Conservation (phyloP, 1,284 basidiomycete species). For the Coniferiporia sulphurascens region DNA sequence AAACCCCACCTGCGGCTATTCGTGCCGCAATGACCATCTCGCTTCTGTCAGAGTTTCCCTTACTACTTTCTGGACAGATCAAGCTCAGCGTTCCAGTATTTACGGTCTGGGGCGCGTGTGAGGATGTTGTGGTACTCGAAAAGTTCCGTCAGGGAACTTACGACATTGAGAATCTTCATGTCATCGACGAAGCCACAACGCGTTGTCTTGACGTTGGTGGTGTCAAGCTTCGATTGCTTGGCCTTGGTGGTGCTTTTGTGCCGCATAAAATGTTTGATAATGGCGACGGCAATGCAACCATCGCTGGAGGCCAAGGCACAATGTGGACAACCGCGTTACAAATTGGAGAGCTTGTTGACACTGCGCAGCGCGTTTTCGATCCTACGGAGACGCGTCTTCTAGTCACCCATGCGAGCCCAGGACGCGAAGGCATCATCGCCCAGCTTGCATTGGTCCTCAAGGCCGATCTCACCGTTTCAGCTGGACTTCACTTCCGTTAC, state of each 20-base stretch:
- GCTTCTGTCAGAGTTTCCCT: slow-evolving; percentile 90
- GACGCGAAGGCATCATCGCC: slow-evolving; percentile 88
- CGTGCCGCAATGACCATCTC: slow-evolving; percentile 64
- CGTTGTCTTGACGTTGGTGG: slow-evolving; percentile 89
- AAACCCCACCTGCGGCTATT: slow-evolving; percentile 56
- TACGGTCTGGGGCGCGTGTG: slow-evolving; percentile 97
- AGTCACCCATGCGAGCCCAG: slow-evolving; percentile 89
- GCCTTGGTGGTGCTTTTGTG: slow-evolving; percentile 93
- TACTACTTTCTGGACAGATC: slow-evolving; percentile 84
- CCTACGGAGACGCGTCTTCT: slow-evolving; percentile 91
- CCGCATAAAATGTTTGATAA: slow-evolving; percentile 98
- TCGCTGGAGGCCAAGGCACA: slow-evolving; percentile 95
- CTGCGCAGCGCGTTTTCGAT: slow-evolving; percentile 92
- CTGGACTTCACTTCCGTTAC: slow-evolving; percentile 96
- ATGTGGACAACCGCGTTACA: slow-evolving; percentile 99
- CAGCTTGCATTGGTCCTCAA: slow-evolving; percentile 89
- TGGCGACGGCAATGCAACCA: slow-evolving; percentile 90
- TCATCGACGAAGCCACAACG: slow-evolving; percentile 94
- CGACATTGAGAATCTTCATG: slow-evolving; percentile 79
- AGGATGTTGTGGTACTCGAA: slow-evolving; percentile 91
- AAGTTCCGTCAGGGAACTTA: slow-evolving; percentile 85
- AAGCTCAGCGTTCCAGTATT: slow-evolving; percentile 90
- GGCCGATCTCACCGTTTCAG: slow-evolving; percentile 92
- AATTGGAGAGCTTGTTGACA: slow-evolving; percentile 97
- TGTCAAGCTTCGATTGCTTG: slow-evolving; percentile 88